These are phyloP conservation scores for Endoconidiophora laricicola DNA, from an alignment of 2,329 filamentous ascomycete genomes.

Conservation along the genomic window DNA sequence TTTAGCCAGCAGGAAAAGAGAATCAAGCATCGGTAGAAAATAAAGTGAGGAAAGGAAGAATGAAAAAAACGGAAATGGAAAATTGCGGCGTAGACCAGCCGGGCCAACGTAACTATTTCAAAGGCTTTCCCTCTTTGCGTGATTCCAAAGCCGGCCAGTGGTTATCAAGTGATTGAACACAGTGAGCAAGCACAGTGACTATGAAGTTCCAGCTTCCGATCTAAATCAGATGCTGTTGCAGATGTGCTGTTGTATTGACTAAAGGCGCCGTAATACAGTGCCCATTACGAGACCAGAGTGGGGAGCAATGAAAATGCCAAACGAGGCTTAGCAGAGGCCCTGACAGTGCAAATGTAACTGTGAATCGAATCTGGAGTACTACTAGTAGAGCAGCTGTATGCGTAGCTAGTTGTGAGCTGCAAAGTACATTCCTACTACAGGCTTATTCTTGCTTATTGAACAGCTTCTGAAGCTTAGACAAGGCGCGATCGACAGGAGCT, in stretches of 20 bases:
- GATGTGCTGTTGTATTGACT: background rate
- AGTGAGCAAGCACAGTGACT: background rate
- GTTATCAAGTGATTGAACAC: no score
- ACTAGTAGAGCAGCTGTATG: no score
- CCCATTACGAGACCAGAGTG: background rate
- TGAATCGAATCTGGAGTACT: no score
- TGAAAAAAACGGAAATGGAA: background rate
- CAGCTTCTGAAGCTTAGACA: background rate
- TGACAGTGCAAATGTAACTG: slow-evolving; percentile 6
- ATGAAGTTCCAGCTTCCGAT: no score
- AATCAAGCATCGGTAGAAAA: slow-evolving; percentile 7
- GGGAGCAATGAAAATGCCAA: background rate
- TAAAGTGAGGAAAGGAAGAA: slow-evolving; percentile 13
- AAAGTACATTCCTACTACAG: background rate
- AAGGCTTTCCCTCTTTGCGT: background rate
- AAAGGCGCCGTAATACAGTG: background rate
- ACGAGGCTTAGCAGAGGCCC: slow-evolving; percentile 7
- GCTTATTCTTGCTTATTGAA: no score
- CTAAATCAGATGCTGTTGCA: background rate
- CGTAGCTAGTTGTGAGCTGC: no score
- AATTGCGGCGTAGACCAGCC: no score
- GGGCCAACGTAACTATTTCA: background rate
- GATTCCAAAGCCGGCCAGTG: background rate
- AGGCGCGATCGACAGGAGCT: slow-evolving; percentile 5
- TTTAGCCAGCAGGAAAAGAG: background rate